These are phyloP conservation scores for Limnanthes douglasii DNA, from an alignment of 345 rosid species.

Conservation along the genomic window DNA sequence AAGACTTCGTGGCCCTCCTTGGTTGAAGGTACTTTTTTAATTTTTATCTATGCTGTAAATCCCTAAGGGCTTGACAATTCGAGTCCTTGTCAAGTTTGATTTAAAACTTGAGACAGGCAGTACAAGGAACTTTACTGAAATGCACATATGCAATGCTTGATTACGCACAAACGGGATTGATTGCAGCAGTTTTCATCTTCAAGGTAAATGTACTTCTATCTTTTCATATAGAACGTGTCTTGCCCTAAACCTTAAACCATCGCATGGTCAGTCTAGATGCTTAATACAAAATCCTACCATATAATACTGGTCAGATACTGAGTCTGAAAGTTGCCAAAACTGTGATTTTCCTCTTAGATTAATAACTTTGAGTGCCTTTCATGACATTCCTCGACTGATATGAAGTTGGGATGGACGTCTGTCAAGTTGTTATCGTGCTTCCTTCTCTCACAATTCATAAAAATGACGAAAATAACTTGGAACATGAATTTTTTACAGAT, in stretches of 20 bases:
- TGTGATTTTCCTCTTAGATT: too few species aligned
- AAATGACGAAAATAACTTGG: too few species aligned
- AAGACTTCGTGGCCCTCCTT: slow-evolving; percentile 90
- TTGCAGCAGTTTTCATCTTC: slow-evolving; percentile 93
- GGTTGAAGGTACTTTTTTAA: slow-evolving; percentile 61
- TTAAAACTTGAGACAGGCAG: slow-evolving; percentile 27
- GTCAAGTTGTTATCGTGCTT: slow-evolving; percentile 2
- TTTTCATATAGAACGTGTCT: too few species aligned
- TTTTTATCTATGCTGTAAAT: background rate
- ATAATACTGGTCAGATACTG: background rate
- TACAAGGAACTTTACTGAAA: slow-evolving; percentile 80
- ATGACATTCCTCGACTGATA: background rate
- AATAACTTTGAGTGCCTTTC: slow-evolving; percentile 1
- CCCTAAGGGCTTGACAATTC: background rate
- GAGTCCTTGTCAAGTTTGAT: slow-evolving; percentile 6
- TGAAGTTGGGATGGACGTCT: background rate
- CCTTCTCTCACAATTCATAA: too few species aligned
- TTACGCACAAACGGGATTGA: slow-evolving; percentile 93
- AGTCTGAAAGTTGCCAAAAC: background rate
- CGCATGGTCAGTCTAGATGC: too few species aligned
- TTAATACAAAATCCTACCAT: too few species aligned
- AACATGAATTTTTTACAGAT: slow-evolving; percentile 40
- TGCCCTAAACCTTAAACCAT: too few species aligned
- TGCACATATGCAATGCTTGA: slow-evolving; percentile 74
- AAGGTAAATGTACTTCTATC: slow-evolving; percentile 37